Percentiles rank a stretch among this genome's conserved stretches.
Conservation (phyloP, 225 moss, liverwort and hornwort genomes). For the Climacium dendroides region DNA sequence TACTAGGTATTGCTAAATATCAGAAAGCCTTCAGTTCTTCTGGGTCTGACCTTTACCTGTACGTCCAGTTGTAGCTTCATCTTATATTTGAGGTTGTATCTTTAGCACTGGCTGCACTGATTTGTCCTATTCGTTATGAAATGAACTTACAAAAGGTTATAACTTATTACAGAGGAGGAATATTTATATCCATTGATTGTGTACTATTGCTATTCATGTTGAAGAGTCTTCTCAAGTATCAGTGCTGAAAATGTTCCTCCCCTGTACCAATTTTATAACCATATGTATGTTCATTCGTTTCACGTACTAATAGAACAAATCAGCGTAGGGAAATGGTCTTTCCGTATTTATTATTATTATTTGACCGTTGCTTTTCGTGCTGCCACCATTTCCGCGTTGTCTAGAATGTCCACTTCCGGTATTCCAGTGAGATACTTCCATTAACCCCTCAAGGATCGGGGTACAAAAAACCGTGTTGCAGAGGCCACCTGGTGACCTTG, state of each 20-base stretch:
- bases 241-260: neutral
- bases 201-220: neutral
- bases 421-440: neutral
- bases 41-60: neutral
- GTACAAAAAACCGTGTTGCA: neutral
- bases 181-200: neutral
- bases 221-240: neutral
- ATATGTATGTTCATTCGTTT: neutral
- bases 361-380: neutral
- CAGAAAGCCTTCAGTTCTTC: neutral
- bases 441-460: too few relatives aligned
- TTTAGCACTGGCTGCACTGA: neutral
- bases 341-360: neutral
- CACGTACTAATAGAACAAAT: too few relatives aligned
- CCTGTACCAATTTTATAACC: neutral
- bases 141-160: neutral
- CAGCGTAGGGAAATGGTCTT: neutral
- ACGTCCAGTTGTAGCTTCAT: neutral
- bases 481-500: neutral
- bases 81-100: neutral
- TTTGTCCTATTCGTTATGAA: neutral
- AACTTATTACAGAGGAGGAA: neutral
- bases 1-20: neutral
- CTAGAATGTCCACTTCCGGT: neutral
- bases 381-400: neutral